phyloP scores from a whole-genome alignment of 768 basidiomycete genomes.

The Leccinum incarnatum region DNA sequence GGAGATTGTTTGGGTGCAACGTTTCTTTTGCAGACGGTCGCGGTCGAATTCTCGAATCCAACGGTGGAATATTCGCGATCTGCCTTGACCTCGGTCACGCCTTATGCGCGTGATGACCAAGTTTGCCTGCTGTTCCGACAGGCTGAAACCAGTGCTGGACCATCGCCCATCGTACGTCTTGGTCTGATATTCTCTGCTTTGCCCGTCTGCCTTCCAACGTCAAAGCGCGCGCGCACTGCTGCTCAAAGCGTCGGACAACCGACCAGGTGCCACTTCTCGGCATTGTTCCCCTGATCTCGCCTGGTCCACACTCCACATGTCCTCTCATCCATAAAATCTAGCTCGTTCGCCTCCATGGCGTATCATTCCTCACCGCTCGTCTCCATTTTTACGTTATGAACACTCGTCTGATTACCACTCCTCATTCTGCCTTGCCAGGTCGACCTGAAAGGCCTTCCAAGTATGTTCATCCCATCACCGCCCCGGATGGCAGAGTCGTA shows the following conservation, averaged over 20 bases:
- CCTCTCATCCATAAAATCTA: conserved; percentile 16
- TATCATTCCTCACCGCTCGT: conserved; percentile 1
- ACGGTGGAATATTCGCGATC: background rate
- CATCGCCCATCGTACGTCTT: background rate
- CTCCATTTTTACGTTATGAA: conserved; percentile 14
- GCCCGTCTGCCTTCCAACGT: background rate
- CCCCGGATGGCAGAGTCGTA: conserved; percentile 15
- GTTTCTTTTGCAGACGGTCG: background rate
- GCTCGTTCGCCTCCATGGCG: background rate
- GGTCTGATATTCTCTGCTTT: background rate
- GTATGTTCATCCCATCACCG: conserved; percentile 7
- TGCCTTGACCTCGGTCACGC: conserved; percentile 7
- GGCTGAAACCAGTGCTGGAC: conserved; percentile 14
- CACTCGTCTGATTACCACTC: background rate
- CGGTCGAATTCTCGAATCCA: conserved; percentile 6
- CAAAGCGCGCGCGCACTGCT: conserved; percentile 11
- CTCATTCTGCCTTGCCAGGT: conserved; percentile 11
- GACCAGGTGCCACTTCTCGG: background rate
- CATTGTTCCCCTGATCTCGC: conserved; percentile 18
- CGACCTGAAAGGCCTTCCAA: conserved; percentile 14
- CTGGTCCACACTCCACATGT: conserved; percentile 23
- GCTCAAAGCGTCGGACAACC: conserved; percentile 6
- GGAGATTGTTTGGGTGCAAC: conserved; percentile 22
- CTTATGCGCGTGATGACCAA: conserved; percentile 19
- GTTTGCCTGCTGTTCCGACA: background rate